These are phyloP conservation scores for Penicillium sp. DNA, from an alignment of 2,329 filamentous ascomycete species.

Conservation along the genomic window DNA sequence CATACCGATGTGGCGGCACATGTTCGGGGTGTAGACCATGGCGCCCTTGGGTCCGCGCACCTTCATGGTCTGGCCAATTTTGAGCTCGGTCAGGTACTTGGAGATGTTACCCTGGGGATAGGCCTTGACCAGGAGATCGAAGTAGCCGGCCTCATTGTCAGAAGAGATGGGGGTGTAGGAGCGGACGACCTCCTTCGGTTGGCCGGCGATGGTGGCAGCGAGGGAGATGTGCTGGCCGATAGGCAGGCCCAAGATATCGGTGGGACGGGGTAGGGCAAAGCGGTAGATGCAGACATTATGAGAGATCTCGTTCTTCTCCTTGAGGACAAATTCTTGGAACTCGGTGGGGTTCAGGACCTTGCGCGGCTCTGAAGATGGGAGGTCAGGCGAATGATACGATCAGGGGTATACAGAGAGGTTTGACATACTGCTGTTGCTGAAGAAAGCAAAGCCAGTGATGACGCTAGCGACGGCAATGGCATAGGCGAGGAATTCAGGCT, in stretches of 20 bases:
- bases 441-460: conserved; percentile 70
- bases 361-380: conserved; percentile 59
- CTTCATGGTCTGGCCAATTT: conserved; percentile 82
- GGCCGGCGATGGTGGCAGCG: conserved; percentile 74
- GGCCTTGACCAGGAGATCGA: conserved; percentile 96
- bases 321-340: conserved; percentile 90
- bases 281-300: conserved; percentile 99
- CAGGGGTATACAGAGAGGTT: background rate
- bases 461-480: conserved; percentile 65
- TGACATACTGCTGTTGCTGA: conserved; percentile 65
- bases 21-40: conserved; percentile 95
- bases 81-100: conserved; percentile 80
- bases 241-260: conserved; percentile 85
- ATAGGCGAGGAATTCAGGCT: conserved; percentile 72
- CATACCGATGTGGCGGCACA: conserved; percentile 96
- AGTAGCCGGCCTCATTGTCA: conserved; percentile 83
- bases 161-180: conserved; percentile 91
- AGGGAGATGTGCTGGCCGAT: conserved; percentile 99
- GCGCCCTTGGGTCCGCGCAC: conserved; percentile 94
- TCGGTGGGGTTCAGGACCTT: conserved; percentile 81
- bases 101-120: conserved; percentile 98
- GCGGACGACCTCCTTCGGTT: conserved; percentile 78
- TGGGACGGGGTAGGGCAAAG: conserved; percentile 75
- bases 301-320: conserved; percentile 91
- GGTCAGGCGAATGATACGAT: background rate